Percentiles rank a stretch among this genome's conserved stretches.
phyloP scores from a whole-genome alignment of 805 yeast genomes.

The Isabelozyma heimii region DNA sequence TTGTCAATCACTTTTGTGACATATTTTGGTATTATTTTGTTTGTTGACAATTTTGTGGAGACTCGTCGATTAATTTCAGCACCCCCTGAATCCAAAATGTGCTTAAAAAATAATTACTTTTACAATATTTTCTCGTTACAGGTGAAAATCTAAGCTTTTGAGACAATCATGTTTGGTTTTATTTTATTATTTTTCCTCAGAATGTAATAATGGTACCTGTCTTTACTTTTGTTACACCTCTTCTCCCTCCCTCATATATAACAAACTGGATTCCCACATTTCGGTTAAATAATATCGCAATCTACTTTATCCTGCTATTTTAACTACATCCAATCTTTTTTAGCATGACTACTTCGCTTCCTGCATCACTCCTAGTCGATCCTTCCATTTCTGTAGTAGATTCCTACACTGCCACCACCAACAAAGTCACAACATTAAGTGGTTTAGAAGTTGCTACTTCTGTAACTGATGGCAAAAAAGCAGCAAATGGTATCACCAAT shows the following conservation, averaged over 20 bases:
- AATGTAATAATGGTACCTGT: background rate
- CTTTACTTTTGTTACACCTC: background rate
- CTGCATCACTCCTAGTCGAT: slow-evolving; percentile 1
- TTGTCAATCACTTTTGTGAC: background rate
- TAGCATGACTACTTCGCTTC: background rate
- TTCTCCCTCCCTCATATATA: background rate
- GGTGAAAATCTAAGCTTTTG: background rate
- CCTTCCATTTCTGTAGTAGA: background rate
- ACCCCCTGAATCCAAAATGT: background rate
- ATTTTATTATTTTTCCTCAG: background rate
- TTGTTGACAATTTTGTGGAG: background rate
- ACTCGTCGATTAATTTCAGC: background rate
- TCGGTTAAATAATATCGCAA: no score
- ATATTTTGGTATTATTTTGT: background rate
- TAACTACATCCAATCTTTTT: background rate
- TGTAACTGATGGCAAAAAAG: background rate
- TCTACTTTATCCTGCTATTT: background rate
- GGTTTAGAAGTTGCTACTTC: slow-evolving; percentile 2
- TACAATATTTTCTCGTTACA: background rate
- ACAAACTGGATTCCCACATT: background rate
- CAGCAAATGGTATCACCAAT: slow-evolving; percentile 1
- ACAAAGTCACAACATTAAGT: background rate
- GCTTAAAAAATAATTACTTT: background rate
- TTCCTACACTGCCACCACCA: background rate
- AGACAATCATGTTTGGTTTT: background rate